Conservation (phyloP, 352 stramenopile species). For the Phytophthora ohioensis region DNA sequence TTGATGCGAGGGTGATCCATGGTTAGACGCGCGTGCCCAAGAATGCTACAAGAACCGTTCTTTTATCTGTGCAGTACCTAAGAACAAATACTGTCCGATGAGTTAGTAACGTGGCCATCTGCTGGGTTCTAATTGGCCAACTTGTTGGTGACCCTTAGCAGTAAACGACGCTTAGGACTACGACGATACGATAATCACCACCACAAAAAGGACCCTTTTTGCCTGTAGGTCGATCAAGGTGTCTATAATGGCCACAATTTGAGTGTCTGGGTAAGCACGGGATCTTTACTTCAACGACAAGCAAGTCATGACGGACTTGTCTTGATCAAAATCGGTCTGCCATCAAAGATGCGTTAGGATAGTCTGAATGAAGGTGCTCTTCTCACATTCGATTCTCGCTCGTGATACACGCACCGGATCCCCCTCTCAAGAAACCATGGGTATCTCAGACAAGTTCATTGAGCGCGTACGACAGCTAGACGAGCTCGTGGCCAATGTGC, state of each 20-base stretch:
- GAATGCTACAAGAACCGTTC: too few relatives aligned
- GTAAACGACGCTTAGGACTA: too few relatives aligned
- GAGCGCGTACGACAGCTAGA: constrained; percentile 40
- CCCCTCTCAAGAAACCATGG: constrained; percentile 4
- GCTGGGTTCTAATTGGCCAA: too few relatives aligned
- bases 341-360: constrained; percentile 24
- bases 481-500: constrained; percentile 40
- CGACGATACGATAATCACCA: background rate
- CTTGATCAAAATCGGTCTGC: background rate
- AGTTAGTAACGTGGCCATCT: too few relatives aligned
- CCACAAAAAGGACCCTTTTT: background rate
- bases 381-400: constrained; percentile 8
- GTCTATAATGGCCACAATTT: background rate
- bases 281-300: background rate
- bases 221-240: too few relatives aligned
- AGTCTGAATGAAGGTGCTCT: background rate
- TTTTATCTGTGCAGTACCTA: too few relatives aligned
- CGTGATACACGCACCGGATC: background rate
- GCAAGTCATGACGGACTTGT: too few relatives aligned
- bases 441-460: constrained; percentile 49
- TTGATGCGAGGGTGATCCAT: too few relatives aligned
- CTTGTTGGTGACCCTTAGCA: too few relatives aligned
- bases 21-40: too few relatives aligned
- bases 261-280: background rate
- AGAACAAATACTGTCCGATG: too few relatives aligned